Evolutionary conservation across 2,329 filamentous ascomycete genomes (phyloP).

Genomic region (Trichoderma sp.): DNA sequence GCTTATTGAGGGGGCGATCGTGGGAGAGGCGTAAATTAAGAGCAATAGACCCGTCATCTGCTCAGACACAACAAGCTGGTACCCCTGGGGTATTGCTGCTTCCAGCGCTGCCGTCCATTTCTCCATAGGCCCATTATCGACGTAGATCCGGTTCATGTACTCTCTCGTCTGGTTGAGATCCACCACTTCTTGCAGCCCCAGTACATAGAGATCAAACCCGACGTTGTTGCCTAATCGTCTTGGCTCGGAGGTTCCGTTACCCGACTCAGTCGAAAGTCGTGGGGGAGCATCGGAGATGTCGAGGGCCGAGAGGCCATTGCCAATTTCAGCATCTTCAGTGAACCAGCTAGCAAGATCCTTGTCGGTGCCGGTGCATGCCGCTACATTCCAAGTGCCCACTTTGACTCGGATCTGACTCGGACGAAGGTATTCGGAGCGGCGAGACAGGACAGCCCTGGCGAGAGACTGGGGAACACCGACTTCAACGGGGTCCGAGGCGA

Average conservation of each 20-base stretch:
- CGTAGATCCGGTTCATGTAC: constrained; percentile 69
- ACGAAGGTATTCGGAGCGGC: constrained; percentile 75
- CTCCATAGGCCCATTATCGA: constrained; percentile 66
- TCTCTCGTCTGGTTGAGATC: constrained; percentile 78
- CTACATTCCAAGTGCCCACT: constrained; percentile 94
- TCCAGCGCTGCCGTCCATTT: constrained; percentile 80
- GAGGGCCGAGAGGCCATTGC: constrained; percentile 59
- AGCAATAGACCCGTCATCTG: constrained; percentile 85
- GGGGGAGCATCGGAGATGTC: constrained; percentile 42
- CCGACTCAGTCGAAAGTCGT: constrained; percentile 36
- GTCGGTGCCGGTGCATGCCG: constrained; percentile 77
- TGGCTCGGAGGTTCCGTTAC: constrained; percentile 33
- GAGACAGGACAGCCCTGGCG: constrained; percentile 65
- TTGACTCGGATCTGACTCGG: constrained; percentile 77
- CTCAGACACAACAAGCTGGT: constrained; percentile 72
- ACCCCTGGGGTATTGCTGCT: constrained; percentile 71
- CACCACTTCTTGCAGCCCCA: constrained; percentile 90
- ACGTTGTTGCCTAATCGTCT: constrained; percentile 55
- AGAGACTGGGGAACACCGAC: constrained; percentile 53
- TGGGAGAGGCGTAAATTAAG: constrained; percentile 80
- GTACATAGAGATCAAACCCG: constrained; percentile 82
- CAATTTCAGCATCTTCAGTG: constrained; percentile 69
- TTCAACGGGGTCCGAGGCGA: constrained; percentile 45
- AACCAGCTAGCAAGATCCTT: constrained; percentile 91
- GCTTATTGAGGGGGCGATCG: constrained; percentile 70